These are phyloP conservation scores for Eucalyptus regnans DNA, from an alignment of 345 rosid species.

Conservation along the genomic window DNA sequence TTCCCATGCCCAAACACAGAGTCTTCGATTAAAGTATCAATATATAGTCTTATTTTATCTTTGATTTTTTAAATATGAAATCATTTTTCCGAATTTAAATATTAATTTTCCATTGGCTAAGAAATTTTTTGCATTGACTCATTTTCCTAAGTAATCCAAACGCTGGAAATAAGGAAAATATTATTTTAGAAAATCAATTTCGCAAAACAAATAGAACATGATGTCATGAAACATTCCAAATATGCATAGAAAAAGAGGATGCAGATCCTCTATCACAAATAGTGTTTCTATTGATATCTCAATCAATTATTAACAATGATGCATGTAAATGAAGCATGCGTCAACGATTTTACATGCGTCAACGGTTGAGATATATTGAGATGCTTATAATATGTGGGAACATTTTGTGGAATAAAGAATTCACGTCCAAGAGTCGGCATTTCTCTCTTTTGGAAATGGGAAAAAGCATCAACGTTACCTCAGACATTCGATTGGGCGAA, in stretches of 20 bases:
- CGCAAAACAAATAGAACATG: too few species aligned
- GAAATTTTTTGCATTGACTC: too few species aligned
- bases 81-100: too few species aligned
- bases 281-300: background rate
- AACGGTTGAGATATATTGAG: background rate
- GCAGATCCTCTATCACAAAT: fast-evolving
- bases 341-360: too few species aligned
- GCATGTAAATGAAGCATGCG: background rate
- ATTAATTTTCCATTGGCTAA: too few species aligned
- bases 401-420: background rate
- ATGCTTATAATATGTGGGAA: too few species aligned
- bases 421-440: fast-evolving
- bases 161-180: fast-evolving
- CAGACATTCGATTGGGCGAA: too few species aligned
- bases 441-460: background rate
- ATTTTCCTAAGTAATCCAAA: too few species aligned
- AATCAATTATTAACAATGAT: background rate
- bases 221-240: background rate
- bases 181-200: too few species aligned
- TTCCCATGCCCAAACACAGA: fast-evolving
- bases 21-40: fast-evolving
- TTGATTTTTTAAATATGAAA: too few species aligned
- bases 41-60: too few species aligned
- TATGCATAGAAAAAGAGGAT: background rate
- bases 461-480: fast-evolving